Base-by-base conservation (phyloP, 1,284 basidiomycete genomes). In the Puccinia brachypodii region DNA sequence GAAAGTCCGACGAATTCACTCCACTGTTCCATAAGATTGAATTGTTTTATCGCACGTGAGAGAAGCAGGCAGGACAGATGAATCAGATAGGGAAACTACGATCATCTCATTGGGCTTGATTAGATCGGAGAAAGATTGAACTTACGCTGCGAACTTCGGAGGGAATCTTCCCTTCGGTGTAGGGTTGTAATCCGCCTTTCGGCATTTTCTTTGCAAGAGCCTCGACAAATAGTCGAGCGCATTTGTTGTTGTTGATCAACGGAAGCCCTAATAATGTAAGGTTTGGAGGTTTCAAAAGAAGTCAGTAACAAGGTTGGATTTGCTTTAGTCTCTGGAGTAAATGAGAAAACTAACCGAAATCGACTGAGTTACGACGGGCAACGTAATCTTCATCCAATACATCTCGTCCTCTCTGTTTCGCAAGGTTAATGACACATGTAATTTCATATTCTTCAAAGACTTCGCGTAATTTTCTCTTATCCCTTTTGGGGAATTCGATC, bases 321-420 rank as follows among this genome's bases (percentile, higher is more conserved):
- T 84, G 82, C 22, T 13, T 14, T n/a, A 11, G 40, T 25, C 44
- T 68, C 2, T 22, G 36, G 8, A 19, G 3, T 2, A 38, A 44
- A 72, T 31, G 36, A 68, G 64, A 69, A 7, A 82, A 28, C 78
- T 13, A 40, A 66, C 71, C 33, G 22, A 82, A 69, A 56, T 69
- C 78, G 53, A 64, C 88, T 89, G 28, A 83, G 84, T 85, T 92
- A 91, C 92, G 89, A 85, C 94, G 91, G 77, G 97, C 95, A 62
- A 98, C 96, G 85, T 99, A 99, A 86, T 99, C 95, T 88, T 98
- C 94, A 87, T 99, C 96, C 28, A 92, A 89, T 36, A 92, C 91
- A 84, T 92, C 91, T 73, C 89, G 89, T 40, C 92, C 96, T 19
- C 96, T 91, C 83, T 91, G 89, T 85, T 92, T 91, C 25, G 96